phyloP scores from a whole-genome alignment of 805 yeast genomes.

The Sugiyamaella mastotermitis region DNA sequence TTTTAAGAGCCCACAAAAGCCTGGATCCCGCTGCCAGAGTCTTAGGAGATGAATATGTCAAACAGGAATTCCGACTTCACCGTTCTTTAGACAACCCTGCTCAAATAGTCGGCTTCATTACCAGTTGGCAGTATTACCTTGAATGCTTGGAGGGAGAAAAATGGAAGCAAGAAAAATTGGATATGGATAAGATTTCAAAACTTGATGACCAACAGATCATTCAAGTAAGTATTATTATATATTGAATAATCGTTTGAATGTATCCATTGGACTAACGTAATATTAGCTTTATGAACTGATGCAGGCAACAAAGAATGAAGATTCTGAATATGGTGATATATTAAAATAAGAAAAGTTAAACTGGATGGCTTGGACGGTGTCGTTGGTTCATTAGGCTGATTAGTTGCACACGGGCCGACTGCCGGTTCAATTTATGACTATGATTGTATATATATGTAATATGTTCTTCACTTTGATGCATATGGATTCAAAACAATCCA shows the following conservation, averaged over 20 bases:
- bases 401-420: too few species aligned
- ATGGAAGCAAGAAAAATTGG: constrained; percentile 61
- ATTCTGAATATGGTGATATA: constrained; percentile 32
- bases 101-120: constrained; percentile 87
- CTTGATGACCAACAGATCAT: constrained; percentile 88
- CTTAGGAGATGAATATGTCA: constrained; percentile 86
- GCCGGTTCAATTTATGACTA: too few species aligned
- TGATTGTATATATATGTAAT: too few species aligned
- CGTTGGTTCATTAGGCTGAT: too few species aligned
- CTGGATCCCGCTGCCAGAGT: constrained; percentile 67
- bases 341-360: too few species aligned
- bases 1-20: constrained; percentile 69
- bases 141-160: constrained; percentile 39
- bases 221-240: constrained; percentile 39
- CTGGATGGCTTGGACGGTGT: too few species aligned
- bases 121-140: constrained; percentile 74
- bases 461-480: too few species aligned
- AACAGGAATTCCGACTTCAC: constrained; percentile 84
- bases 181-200: constrained; percentile 61
- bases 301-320: constrained; percentile 36
- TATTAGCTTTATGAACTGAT: constrained; percentile 37
- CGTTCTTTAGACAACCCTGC: constrained; percentile 77
- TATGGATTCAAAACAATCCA: too few species aligned
- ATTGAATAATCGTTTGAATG: neutral
- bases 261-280: constrained; percentile 1